Conservation (phyloP, 768 basidiomycete genomes). For the Mycena indigotica region DNA sequence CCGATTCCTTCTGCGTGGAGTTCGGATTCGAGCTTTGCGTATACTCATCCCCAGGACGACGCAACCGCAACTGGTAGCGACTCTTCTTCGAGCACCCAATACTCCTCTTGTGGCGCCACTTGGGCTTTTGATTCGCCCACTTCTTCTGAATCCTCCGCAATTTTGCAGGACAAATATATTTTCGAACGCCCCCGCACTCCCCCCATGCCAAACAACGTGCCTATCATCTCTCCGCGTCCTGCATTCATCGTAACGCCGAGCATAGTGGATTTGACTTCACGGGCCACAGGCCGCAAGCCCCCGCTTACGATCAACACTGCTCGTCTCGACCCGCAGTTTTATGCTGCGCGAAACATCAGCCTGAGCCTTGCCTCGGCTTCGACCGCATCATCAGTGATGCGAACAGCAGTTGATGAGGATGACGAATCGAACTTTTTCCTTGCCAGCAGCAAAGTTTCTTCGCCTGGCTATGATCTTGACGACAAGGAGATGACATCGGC, state of each 20-base stretch:
- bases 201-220: slow-evolving; percentile 37
- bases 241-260: slow-evolving; percentile 65
- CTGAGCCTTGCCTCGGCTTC: slow-evolving; percentile 41
- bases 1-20: slow-evolving; percentile 33
- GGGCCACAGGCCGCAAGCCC: slow-evolving; percentile 36
- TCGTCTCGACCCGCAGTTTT: slow-evolving; percentile 45
- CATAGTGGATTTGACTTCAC: slow-evolving; percentile 36
- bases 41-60: slow-evolving; percentile 28
- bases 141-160: slow-evolving; percentile 45
- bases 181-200: slow-evolving; percentile 53
- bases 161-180: slow-evolving; percentile 40
- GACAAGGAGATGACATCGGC: slow-evolving; percentile 60
- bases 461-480: slow-evolving; percentile 43
- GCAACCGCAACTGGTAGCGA: slow-evolving; percentile 6
- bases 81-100: slow-evolving; percentile 30
- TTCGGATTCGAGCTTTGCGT: slow-evolving; percentile 30
- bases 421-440: slow-evolving; percentile 61
- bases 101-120: slow-evolving; percentile 52
- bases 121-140: slow-evolving; percentile 57
- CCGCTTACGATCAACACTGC: slow-evolving; percentile 65
- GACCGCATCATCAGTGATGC: slow-evolving; percentile 58
- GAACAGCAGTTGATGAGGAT: slow-evolving; percentile 72
- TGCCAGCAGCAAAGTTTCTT: slow-evolving; percentile 41
- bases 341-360: slow-evolving; percentile 47
- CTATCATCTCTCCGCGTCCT: slow-evolving; percentile 38